These are phyloP conservation scores for Wickerhamiella cacticola DNA, from an alignment of 805 yeast species.

Conservation along the genomic window DNA sequence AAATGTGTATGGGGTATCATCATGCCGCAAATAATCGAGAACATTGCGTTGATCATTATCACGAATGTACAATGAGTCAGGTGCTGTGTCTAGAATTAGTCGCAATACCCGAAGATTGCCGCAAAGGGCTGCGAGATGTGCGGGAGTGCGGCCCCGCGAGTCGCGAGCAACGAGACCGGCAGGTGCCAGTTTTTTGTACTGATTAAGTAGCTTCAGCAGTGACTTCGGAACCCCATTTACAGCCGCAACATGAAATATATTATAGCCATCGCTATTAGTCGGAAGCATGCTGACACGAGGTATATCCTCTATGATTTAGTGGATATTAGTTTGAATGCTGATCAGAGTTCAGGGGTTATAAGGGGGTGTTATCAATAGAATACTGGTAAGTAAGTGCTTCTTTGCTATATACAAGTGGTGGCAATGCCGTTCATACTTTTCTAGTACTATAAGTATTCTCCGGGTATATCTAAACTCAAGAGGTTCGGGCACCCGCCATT, in stretches of 20 bases:
- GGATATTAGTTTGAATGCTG: not conserved
- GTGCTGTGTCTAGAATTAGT: conserved; percentile 17
- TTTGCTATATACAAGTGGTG: too few relatives aligned
- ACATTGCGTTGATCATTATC: conserved; percentile 16
- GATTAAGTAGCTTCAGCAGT: conserved; percentile 13
- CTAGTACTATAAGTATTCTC: too few relatives aligned
- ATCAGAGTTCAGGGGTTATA: too few relatives aligned
- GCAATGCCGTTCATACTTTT: too few relatives aligned
- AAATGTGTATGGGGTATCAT: conserved; percentile 9
- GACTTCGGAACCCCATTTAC: conserved; percentile 16
- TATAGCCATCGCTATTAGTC: conserved; percentile 16
- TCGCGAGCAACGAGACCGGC: conserved; percentile 19
- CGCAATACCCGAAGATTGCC: conserved; percentile 19
- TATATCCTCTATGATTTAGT: not conserved
- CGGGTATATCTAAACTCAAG: too few relatives aligned
- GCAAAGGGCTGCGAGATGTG: conserved; percentile 21
- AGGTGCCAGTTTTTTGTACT: conserved; percentile 13
- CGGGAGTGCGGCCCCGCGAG: conserved; percentile 20
- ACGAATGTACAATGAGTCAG: conserved; percentile 17
- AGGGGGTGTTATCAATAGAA: too few relatives aligned
- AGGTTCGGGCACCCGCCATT: too few relatives aligned
- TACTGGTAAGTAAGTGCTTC: too few relatives aligned
- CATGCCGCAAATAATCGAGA: conserved; percentile 17
- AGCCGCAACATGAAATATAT: conserved; percentile 23
- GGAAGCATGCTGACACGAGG: conserved; percentile 5